These are phyloP conservation scores for Pythium aquatile DNA, from an alignment of 352 stramenopile genomes.

Conservation along the genomic window DNA sequence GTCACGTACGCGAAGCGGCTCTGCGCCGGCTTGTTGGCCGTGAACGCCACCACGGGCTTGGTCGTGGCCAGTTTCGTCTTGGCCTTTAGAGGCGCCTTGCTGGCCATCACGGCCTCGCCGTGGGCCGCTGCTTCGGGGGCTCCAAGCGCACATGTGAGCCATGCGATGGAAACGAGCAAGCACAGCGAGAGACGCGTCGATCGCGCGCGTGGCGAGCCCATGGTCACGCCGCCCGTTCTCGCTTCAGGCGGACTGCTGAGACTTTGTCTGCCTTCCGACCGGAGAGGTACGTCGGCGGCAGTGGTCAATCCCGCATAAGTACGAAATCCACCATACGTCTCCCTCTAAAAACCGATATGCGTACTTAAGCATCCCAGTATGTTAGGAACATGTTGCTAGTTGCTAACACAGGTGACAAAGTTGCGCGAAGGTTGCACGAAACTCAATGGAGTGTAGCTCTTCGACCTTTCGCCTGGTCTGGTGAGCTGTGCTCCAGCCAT, in stretches of 20 bases:
- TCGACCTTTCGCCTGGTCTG: constrained; percentile 32
- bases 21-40: constrained; percentile 25
- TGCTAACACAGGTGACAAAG: constrained; percentile 10
- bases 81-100: background rate
- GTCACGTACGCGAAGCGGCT: constrained; percentile 85
- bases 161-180: background rate
- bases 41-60: constrained; percentile 24
- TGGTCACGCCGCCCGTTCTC: background rate
- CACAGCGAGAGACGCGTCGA: constrained; percentile 2
- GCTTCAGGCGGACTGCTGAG: background rate
- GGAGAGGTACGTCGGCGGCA: background rate
- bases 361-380: background rate
- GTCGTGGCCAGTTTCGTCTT: constrained; percentile 9
- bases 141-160: constrained; percentile 11
- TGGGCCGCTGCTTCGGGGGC: constrained; percentile 24
- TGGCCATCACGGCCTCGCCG: constrained; percentile 27
- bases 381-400: background rate
- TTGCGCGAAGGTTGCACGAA: constrained; percentile 41
- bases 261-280: background rate
- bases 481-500: constrained; percentile 26
- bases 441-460: constrained; percentile 31
- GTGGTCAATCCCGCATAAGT: background rate
- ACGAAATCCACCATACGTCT: background rate
- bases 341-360: background rate
- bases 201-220: background rate